Evolutionary conservation across 139 green algal species (phyloP).

Genomic region (Diplosphaera chodatii): DNA sequence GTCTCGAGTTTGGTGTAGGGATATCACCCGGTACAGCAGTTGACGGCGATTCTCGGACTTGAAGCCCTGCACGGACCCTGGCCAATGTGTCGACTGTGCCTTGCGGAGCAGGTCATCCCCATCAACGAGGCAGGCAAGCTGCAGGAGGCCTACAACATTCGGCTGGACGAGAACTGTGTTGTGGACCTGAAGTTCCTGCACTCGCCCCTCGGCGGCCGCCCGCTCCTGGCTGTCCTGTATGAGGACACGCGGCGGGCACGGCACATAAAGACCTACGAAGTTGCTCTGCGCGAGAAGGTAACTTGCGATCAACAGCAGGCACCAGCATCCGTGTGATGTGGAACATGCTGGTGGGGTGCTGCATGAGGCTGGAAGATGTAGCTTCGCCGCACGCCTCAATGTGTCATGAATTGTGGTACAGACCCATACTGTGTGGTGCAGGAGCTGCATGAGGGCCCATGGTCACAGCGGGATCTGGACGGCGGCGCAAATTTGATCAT

Average conservation of each 20-base stretch:
- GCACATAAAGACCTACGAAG: slow-evolving; percentile 85
- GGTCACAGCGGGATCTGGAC: slow-evolving; percentile 78
- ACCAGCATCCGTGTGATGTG: too few relatives aligned
- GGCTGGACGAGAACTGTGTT: slow-evolving; percentile 80
- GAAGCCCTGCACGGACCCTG: too few relatives aligned
- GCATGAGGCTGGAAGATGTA: too few relatives aligned
- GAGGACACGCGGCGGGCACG: slow-evolving; percentile 82
- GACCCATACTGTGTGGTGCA: too few relatives aligned
- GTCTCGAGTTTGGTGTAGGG: too few relatives aligned
- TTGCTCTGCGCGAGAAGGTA: slow-evolving; percentile 66
- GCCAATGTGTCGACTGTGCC: too few relatives aligned
- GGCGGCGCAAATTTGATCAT: slow-evolving; percentile 68
- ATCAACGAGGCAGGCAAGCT: slow-evolving; percentile 54
- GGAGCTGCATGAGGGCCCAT: slow-evolving; percentile 73
- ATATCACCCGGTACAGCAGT: too few relatives aligned
- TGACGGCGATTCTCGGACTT: too few relatives aligned
- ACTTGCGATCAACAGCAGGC: too few relatives aligned
- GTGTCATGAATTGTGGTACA: too few relatives aligned
- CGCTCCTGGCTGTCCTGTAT: slow-evolving; percentile 86
- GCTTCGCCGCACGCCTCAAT: too few relatives aligned
- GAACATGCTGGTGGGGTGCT: too few relatives aligned
- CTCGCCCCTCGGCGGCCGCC: slow-evolving; percentile 13
- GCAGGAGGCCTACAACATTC: slow-evolving; percentile 80
- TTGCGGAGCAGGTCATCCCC: slow-evolving; percentile 76
- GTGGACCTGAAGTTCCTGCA: slow-evolving; percentile 77